Conservation (phyloP, 345 rosid species). For the Hibiscus syriacus region DNA sequence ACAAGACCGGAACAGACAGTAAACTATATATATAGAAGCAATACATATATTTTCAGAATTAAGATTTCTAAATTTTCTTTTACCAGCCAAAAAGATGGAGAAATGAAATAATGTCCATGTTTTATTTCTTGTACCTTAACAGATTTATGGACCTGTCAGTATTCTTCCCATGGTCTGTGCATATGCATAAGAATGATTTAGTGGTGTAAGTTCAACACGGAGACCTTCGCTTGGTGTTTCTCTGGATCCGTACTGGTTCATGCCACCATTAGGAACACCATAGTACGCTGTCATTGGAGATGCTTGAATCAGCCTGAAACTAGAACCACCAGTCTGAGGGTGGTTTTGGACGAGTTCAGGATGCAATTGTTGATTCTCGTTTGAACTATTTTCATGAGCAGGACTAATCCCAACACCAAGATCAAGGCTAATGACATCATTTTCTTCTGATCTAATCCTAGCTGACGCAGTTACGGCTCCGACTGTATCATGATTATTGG, state of each 20-base stretch:
- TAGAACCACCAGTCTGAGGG: slow-evolving; percentile 31
- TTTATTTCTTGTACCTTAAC: slow-evolving; percentile 15
- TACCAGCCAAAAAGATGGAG: slow-evolving; percentile 14
- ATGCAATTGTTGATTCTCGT: slow-evolving; percentile 36
- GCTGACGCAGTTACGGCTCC: slow-evolving; percentile 34
- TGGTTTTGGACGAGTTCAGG: slow-evolving; percentile 38
- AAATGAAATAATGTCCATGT: slow-evolving; percentile 8
- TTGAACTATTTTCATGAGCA: slow-evolving; percentile 37
- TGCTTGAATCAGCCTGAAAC: slow-evolving; percentile 46
- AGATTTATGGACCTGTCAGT: slow-evolving; percentile 64
- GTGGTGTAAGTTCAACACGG: slow-evolving; percentile 34
- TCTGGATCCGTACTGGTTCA: slow-evolving; percentile 36
- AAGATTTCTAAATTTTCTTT: slow-evolving; percentile 11
- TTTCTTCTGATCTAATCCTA: slow-evolving; percentile 50
- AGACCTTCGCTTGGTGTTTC: slow-evolving; percentile 27
- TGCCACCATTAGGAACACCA: slow-evolving; percentile 46
- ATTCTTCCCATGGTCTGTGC: slow-evolving; percentile 71
- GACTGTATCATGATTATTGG: slow-evolving; percentile 52
- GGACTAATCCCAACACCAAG: slow-evolving; percentile 89
- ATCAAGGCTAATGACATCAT: slow-evolving; percentile 73
- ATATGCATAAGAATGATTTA: slow-evolving; percentile 59
- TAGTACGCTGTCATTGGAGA: slow-evolving; percentile 38
- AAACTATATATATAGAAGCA: slow-evolving; percentile 2
- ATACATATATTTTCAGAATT: slow-evolving; percentile 10
- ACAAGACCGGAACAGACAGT: slow-evolving; percentile 13